Evolutionary conservation across 805 yeast species (phyloP).

Genomic region (Kodamaea jinghongensis): DNA sequence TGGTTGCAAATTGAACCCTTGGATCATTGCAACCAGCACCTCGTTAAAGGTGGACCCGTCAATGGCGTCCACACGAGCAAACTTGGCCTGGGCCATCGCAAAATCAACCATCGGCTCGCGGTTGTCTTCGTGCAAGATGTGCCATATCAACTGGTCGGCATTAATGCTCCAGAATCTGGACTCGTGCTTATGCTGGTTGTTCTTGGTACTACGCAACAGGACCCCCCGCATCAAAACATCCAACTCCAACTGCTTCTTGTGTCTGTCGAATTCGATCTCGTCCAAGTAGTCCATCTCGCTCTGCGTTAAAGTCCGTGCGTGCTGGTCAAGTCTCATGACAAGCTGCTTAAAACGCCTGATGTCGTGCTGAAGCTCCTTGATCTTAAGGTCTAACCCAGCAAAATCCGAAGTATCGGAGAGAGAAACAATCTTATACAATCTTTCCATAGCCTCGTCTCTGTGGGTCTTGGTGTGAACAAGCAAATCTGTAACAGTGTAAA

Average conservation of each 20-base stretch:
- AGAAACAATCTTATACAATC: constrained; percentile 36
- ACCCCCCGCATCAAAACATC: constrained; percentile 32
- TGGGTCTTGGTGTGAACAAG: constrained; percentile 27
- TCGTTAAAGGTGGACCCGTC: constrained; percentile 68
- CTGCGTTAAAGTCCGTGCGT: constrained; percentile 21
- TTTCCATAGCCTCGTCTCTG: constrained; percentile 34
- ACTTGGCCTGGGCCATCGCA: constrained; percentile 58
- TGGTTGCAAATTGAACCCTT: constrained; percentile 62
- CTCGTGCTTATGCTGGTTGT: constrained; percentile 19
- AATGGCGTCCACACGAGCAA: constrained; percentile 57
- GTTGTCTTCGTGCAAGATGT: constrained; percentile 54
- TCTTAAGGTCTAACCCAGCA: constrained; percentile 30
- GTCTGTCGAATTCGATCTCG: constrained; percentile 32
- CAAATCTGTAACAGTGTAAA: constrained; percentile 34
- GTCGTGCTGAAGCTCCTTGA: constrained; percentile 27
- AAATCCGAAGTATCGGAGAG: constrained; percentile 37
- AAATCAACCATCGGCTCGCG: constrained; percentile 68
- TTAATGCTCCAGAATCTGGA: constrained; percentile 24
- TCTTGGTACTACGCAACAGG: constrained; percentile 21
- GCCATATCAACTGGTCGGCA: constrained; percentile 70
- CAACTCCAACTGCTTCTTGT: constrained; percentile 32
- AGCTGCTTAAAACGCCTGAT: constrained; percentile 33
- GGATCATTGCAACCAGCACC: constrained; percentile 58
- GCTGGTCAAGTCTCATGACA: constrained; percentile 38
- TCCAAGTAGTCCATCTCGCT: constrained; percentile 20